Conservation (phyloP, 176 grass and related monocot species). For the Eragrostis curvula region DNA sequence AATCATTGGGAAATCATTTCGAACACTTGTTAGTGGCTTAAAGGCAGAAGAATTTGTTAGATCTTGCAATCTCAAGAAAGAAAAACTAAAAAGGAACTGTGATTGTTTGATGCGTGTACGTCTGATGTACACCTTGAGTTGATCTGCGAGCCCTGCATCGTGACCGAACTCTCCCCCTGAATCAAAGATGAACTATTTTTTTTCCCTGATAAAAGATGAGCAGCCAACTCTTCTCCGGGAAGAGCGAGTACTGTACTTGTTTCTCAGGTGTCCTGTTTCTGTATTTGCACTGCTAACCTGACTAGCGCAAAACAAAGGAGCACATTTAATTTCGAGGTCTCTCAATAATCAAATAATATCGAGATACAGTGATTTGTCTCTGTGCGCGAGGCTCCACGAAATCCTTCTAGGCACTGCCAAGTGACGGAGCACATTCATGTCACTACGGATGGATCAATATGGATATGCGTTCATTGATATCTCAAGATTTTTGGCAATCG, state of each 20-base stretch:
- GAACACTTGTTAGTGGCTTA: background rate
- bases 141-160: slow-evolving; percentile 18
- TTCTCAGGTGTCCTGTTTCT: background rate
- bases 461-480: background rate
- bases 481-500: background rate
- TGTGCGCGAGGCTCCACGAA: background rate
- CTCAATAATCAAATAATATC: background rate
- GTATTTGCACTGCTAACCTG: background rate
- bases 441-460: background rate
- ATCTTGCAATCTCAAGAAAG: background rate
- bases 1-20: background rate
- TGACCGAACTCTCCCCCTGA: background rate
- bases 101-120: background rate
- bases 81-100: background rate
- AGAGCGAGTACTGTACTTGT: background rate
- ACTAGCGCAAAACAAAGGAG: background rate
- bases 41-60: background rate
- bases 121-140: slow-evolving; percentile 17
- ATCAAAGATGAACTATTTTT: background rate
- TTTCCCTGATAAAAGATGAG: too few relatives aligned
- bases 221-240: background rate
- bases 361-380: too few relatives aligned
- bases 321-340: background rate
- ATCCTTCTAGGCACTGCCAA: background rate
- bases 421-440: slow-evolving; percentile 27